These are phyloP conservation scores for Blastobotrys raffinosifermentans DNA, from an alignment of 1,139 yeast genomes.

Conservation along the genomic window DNA sequence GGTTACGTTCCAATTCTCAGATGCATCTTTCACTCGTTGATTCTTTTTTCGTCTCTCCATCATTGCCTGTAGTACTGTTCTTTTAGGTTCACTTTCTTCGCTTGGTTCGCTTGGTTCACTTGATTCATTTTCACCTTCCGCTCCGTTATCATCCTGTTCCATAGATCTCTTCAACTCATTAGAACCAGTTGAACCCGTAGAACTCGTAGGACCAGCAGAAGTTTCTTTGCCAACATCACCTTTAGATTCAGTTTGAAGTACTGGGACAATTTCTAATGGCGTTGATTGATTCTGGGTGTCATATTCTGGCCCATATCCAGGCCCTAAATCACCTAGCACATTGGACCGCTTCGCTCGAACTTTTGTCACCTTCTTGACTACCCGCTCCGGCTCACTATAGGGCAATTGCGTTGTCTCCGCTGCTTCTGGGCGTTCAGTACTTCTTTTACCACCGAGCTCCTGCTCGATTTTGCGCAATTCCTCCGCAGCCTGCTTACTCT, in stretches of 20 bases:
- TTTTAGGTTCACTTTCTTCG: not conserved
- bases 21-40: not conserved
- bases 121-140: too few relatives aligned
- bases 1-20: conserved; percentile 2
- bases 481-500: conserved; percentile 22
- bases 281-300: not conserved
- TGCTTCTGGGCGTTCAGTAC: not conserved
- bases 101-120: too few relatives aligned
- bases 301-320: not conserved
- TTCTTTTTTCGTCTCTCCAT: not conserved
- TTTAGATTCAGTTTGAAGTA: not conserved
- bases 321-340: not conserved
- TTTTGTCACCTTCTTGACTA: not conserved
- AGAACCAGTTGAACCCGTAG: not conserved
- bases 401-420: not conserved
- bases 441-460: conserved; percentile 4
- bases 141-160: too few relatives aligned
- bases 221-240: not conserved
- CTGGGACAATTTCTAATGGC: not conserved
- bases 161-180: not conserved
- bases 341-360: not conserved
- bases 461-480: conserved; percentile 17
- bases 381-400: not conserved
- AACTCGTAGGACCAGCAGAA: not conserved
- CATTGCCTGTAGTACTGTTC: not conserved